Percentiles rank a stretch among this genome's conserved stretches.
Conservation (phyloP, 768 basidiomycete species). For the Tylopilus intermedius region DNA sequence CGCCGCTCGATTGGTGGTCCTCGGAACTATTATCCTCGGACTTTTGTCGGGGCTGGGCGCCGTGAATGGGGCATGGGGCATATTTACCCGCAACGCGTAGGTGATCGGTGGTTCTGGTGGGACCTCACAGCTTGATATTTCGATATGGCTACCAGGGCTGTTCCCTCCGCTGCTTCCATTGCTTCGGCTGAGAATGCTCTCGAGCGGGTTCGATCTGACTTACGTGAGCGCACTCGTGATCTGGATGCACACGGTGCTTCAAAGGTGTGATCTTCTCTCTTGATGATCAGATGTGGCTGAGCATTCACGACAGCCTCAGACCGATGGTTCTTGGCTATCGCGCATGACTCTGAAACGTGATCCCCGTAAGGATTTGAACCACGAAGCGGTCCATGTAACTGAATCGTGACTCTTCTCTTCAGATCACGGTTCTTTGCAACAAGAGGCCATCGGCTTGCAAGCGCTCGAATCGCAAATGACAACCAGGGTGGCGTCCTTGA, state of each 20-base stretch:
- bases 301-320: conserved; percentile 17
- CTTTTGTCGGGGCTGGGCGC: conserved; percentile 77
- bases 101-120: conserved; percentile 4
- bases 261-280: conserved; percentile 20
- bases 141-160: conserved; percentile 14
- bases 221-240: conserved; percentile 34
- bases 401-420: neutral
- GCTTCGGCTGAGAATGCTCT: conserved; percentile 54
- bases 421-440: conserved; percentile 38
- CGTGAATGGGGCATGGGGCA: conserved; percentile 57
- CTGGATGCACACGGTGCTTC: conserved; percentile 21
- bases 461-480: conserved; percentile 67
- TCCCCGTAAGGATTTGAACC: conserved; percentile 23
- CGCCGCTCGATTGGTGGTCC: conserved; percentile 61
- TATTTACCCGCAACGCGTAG: conserved; percentile 23
- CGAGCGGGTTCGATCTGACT: conserved; percentile 55
- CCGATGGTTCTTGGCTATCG: conserved; percentile 27
- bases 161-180: conserved; percentile 32
- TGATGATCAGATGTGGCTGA: conserved; percentile 8
- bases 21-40: conserved; percentile 78
- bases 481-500: conserved; percentile 48
- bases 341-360: conserved; percentile 30
- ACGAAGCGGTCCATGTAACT: neutral
- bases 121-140: conserved; percentile 6
- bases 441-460: conserved; percentile 61